A percentile compares a stretch with the other conserved stretches of the same genome.
Evolutionary conservation across 1,284 basidiomycete genomes (phyloP).

Genomic region (Exobasidium cylindrosporum): DNA sequence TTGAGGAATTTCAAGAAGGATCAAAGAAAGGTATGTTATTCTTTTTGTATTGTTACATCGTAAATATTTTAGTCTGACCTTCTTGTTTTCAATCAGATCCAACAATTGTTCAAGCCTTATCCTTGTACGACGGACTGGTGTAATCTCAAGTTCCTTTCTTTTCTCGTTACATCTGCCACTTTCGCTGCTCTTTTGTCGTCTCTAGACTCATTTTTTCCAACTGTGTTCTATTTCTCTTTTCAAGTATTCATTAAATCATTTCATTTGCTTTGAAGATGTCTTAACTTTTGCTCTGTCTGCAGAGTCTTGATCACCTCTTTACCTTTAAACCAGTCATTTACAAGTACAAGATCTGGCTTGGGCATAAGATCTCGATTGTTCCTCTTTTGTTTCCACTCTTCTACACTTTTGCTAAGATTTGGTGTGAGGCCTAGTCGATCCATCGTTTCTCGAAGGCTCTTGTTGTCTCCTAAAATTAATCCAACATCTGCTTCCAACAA

Average conservation of each 20-base stretch:
- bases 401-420: constrained; percentile 3
- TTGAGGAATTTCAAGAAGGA: constrained; percentile 54
- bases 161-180: too few species aligned
- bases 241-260: too few species aligned
- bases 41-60: background rate
- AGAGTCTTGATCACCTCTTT: constrained; percentile 1
- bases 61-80: background rate
- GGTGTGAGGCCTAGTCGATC: constrained; percentile 12
- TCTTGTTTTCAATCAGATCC: constrained; percentile 26
- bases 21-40: constrained; percentile 32
- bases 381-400: background rate
- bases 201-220: too few species aligned
- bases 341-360: constrained; percentile 8
- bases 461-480: constrained; percentile 33
- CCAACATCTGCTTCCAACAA: constrained; percentile 41
- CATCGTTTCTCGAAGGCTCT: constrained; percentile 16
- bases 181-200: too few species aligned
- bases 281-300: background rate
- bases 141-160: background rate
- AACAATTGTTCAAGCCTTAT: constrained; percentile 51
- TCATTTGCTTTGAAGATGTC: too few species aligned
- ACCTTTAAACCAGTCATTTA: constrained; percentile 14
- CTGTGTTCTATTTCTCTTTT: too few species aligned
- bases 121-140: constrained; percentile 10
- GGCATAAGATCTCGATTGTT: background rate